Base-by-base conservation (phyloP, 345 rosid species). In the Psidium guajava region DNA sequence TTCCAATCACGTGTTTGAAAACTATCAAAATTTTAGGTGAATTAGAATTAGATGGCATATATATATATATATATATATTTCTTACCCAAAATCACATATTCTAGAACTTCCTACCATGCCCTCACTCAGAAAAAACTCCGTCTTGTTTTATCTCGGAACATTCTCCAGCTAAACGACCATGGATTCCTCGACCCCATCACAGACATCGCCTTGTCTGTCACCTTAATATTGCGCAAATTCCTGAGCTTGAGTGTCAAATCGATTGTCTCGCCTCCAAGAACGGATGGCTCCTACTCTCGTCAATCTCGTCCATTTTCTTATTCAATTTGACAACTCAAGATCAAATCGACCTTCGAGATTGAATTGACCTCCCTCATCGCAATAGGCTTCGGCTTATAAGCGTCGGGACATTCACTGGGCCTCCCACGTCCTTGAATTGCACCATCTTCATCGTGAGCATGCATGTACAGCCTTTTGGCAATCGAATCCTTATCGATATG, bases 71-170 rank as follows among this genome's bases (percentile, higher is more conserved):
- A 51, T 51, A 47, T 11, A 12, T 36, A 51, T 50, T 51, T 51
- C 16, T 11, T 14, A 52, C 16, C 54, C 54, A 12, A n/a, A 7
- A 59, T 59, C 73, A 27, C 74, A 28, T 14, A 27, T 61, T 61
- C 5, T 1, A 27, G 15, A 28, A 28, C 20, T 28, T 61, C 22
- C 8, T 8, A 1, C 42, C 77, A 32, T 64, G 77, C 21, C 40
- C 24, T 32, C 42, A 28, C 10, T 28, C 0, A 12, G 13, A 27
- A 61, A 0, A 61, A 14, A 2, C 27, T 20, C 36, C 0, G 36
- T 59, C 9, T 13, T 59, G 21, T 32, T 61, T 10, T 61, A 61
- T 28, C 21, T 28, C 32, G 22, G 42, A 28, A 28, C 42, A 28
- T 14, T 61, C 5, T 15, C 11, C 0, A 11, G 22, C 22, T 40